These are phyloP conservation scores for Suillus alpinus DNA, from an alignment of 768 basidiomycete genomes.

Conservation along the genomic window DNA sequence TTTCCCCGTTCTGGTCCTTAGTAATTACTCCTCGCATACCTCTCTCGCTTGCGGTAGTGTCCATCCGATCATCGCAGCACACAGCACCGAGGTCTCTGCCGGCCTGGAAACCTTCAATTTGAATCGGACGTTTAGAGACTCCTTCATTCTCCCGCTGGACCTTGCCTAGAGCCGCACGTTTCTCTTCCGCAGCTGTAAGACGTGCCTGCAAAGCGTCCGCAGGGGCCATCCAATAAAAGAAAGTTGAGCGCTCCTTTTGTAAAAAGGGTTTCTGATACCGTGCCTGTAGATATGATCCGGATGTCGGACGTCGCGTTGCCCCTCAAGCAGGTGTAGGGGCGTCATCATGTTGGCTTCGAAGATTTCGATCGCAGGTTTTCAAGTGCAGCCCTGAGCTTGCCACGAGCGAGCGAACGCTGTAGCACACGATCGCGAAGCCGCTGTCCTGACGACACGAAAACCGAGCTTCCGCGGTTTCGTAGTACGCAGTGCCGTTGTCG, in stretches of 20 bases:
- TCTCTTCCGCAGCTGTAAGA: conserved; percentile 31
- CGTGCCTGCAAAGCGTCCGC: conserved; percentile 30
- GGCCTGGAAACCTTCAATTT: conserved; percentile 2
- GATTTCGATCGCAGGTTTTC: conserved; percentile 30
- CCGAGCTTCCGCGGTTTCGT: conserved; percentile 13
- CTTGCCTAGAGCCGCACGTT: conserved; percentile 20
- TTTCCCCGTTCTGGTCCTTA: conserved; percentile 7
- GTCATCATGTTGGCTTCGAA: conserved; percentile 31
- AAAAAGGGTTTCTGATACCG: conserved; percentile 32
- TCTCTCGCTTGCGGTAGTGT: conserved; percentile 13
- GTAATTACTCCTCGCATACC: conserved; percentile 5
- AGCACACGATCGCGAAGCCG: conserved; percentile 10
- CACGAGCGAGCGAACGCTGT: conserved; percentile 7
- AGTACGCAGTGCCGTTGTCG: conserved; percentile 16
- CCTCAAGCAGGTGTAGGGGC: conserved; percentile 20
- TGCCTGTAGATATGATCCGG: conserved; percentile 31
- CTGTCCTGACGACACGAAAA: conserved; percentile 12
- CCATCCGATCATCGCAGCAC: conserved; percentile 32
- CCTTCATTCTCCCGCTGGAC: conserved; percentile 23
- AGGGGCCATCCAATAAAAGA: conserved; percentile 16
- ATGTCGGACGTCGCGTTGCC: conserved; percentile 30
- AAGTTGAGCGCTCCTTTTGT: conserved; percentile 19
- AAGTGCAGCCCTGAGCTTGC: conserved; percentile 6
- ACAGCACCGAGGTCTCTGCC: conserved; percentile 13
- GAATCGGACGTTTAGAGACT: conserved; percentile 23